A percentile compares a stretch with the other conserved stretches of the same genome.
Evolutionary conservation across 768 basidiomycete genomes (phyloP).

Genomic region (Leccinum disarticulatum): DNA sequence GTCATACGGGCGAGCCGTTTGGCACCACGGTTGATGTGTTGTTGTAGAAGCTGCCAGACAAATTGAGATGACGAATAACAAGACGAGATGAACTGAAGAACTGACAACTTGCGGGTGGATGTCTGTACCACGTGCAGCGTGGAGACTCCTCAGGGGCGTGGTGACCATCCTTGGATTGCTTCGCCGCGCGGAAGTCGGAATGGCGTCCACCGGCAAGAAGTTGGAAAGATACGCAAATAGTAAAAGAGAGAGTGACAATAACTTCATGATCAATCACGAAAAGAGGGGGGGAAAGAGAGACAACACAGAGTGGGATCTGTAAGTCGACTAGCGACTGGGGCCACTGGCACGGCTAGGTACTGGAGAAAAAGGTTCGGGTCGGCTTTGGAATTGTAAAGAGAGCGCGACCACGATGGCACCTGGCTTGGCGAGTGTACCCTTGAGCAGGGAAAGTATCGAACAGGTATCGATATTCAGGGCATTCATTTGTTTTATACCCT

Average conservation of each 20-base stretch:
- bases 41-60: conserved; percentile 55
- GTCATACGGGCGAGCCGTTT: conserved; percentile 70
- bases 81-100: neutral
- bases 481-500: conserved; percentile 15
- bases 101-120: conserved; percentile 46
- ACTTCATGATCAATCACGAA: conserved; percentile 45
- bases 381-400: conserved; percentile 18
- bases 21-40: conserved; percentile 64
- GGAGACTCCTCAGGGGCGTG: conserved; percentile 41
- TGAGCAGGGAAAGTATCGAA: conserved; percentile 1
- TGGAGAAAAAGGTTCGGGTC: neutral
- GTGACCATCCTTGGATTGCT: conserved; percentile 36
- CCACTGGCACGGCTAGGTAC: neutral
- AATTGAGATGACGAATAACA: neutral
- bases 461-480: neutral
- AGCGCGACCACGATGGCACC: conserved; percentile 19
- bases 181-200: conserved; percentile 20
- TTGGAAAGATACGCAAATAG: conserved; percentile 54
- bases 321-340: conserved; percentile 16
- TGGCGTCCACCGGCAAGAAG: conserved; percentile 34
- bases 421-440: conserved; percentile 11
- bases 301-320: neutral
- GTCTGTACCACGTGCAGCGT: conserved; percentile 25
- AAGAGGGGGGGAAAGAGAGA: neutral
- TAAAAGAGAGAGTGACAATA: conserved; percentile 46